Conservation (phyloP, 805 yeast genomes). For the Candida ulmi region DNA sequence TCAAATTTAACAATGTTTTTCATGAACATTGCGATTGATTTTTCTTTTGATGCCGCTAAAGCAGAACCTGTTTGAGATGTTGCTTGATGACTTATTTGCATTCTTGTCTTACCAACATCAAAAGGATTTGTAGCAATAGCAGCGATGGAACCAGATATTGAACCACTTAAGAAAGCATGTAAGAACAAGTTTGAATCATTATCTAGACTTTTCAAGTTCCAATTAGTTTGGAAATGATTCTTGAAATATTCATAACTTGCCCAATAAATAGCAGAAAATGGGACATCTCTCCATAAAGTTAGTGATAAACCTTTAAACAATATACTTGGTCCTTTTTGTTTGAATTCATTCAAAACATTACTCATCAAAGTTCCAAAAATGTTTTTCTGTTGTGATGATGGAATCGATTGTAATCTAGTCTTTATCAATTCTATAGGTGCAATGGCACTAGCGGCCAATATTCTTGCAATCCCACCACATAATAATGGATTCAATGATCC, state of each 20-base stretch:
- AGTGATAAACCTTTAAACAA: constrained; percentile 81
- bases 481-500: constrained; percentile 61
- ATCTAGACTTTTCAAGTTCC: neutral
- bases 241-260: constrained; percentile 64
- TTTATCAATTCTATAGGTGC: constrained; percentile 85
- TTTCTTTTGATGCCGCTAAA: constrained; percentile 20
- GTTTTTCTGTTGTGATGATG: constrained; percentile 33
- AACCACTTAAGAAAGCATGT: constrained; percentile 75
- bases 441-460: constrained; percentile 75
- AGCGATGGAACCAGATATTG: constrained; percentile 77
- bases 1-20: constrained; percentile 58
- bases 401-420: constrained; percentile 88
- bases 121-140: constrained; percentile 90
- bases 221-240: constrained; percentile 3
- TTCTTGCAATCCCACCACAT: constrained; percentile 83
- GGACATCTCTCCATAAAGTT: constrained; percentile 96
- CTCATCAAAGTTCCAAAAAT: constrained; percentile 41
- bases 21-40: constrained; percentile 67
- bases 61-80: constrained; percentile 3
- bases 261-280: constrained; percentile 96
- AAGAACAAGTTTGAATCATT: constrained; percentile 39
- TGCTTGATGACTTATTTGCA: constrained; percentile 51
- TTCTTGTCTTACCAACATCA: constrained; percentile 93
- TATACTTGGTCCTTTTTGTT: constrained; percentile 50
- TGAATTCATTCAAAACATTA: constrained; percentile 49